phyloP scores from a whole-genome alignment of 305 asterid genomes.

The Fraxinus dipetala region DNA sequence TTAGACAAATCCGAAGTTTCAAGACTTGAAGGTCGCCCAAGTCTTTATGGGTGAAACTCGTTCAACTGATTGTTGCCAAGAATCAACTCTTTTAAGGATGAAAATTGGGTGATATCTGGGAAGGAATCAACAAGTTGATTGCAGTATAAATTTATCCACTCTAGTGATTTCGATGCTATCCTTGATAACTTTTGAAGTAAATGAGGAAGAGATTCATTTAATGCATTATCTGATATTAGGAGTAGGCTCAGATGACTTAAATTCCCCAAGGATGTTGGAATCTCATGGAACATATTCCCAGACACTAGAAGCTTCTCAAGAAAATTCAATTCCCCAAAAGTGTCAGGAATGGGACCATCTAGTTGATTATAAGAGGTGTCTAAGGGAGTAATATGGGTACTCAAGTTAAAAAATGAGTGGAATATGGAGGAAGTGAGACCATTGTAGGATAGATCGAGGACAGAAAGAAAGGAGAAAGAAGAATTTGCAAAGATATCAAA shows the following conservation, averaged over 20 bases:
- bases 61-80: slow-evolving; percentile 7
- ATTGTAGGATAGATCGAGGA: not conserved
- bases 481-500: not conserved
- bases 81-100: not conserved
- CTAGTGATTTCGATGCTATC: not conserved
- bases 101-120: not conserved
- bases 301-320: not conserved
- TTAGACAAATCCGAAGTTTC: not conserved
- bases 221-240: not conserved
- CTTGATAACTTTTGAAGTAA: not conserved
- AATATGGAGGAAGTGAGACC: not conserved
- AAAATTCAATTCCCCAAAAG: not conserved
- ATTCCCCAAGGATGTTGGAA: not conserved
- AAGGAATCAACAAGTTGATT: slow-evolving; percentile 6
- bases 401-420: not conserved
- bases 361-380: not conserved
- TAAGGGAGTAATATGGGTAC: not conserved
- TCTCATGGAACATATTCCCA: not conserved
- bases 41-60: slow-evolving; percentile 1
- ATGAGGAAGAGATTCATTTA: not conserved
- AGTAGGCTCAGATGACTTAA: not conserved
- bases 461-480: not conserved
- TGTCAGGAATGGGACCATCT: slow-evolving; percentile 7
- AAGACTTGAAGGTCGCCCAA: slow-evolving; percentile 23
- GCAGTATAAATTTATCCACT: not conserved